These are phyloP conservation scores for Chloropicon primus DNA, from an alignment of 139 green algal species.

Conservation along the genomic window DNA sequence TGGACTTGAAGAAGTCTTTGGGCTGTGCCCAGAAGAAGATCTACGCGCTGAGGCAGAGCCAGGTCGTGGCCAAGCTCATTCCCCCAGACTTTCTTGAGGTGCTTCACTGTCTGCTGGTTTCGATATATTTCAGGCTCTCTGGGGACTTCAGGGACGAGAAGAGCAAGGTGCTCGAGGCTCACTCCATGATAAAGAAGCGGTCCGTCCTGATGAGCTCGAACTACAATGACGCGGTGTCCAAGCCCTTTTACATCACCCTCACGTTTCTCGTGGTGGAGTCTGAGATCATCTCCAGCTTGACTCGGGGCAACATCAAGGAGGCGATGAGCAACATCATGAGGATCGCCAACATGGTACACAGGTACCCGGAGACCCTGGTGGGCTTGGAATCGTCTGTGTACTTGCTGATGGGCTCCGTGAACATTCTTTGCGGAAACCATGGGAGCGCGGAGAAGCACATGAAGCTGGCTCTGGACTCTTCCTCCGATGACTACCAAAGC, in stretches of 20 bases:
- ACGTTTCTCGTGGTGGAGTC: background rate
- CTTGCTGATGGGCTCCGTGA: background rate
- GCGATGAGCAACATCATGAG: background rate
- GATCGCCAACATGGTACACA: background rate
- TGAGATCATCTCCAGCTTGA: background rate
- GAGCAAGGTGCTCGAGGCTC: background rate
- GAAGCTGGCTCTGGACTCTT: background rate
- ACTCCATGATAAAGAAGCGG: background rate
- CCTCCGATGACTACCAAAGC: background rate
- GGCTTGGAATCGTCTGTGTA: background rate
- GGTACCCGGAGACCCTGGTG: background rate
- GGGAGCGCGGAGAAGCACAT: background rate
- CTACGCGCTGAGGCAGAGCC: background rate
- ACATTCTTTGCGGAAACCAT: background rate
- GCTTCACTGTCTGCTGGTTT: background rate
- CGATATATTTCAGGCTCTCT: background rate
- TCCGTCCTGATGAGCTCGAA: background rate
- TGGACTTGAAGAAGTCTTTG: background rate
- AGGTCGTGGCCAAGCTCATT: background rate
- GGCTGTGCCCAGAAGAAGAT: background rate
- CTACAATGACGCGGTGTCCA: background rate
- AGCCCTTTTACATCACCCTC: background rate
- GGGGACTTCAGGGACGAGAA: background rate
- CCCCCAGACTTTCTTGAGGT: background rate
- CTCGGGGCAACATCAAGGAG: background rate